A percentile compares a stretch with the other conserved stretches of the same genome.
These are phyloP conservation scores for Leccinum fibrillosum DNA, from an alignment of 768 basidiomycete species.

Conservation along the genomic window DNA sequence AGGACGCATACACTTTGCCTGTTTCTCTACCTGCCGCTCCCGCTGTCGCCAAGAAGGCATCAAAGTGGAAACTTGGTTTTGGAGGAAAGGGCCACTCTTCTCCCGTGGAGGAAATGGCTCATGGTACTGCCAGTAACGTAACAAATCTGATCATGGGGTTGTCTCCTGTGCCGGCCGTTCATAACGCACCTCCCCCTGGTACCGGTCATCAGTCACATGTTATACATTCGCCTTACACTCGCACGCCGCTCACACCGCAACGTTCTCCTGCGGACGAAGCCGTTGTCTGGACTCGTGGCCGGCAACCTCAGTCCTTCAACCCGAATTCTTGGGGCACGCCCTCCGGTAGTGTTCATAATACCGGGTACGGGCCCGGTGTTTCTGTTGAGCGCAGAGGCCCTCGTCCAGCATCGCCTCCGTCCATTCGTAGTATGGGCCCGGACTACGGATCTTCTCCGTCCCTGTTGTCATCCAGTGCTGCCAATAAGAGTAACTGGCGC, in stretches of 20 bases:
- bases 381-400: conserved; percentile 34
- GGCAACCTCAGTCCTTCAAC: conserved; percentile 32
- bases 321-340: conserved; percentile 19
- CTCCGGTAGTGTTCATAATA: conserved; percentile 9
- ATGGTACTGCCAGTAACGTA: conserved; percentile 76
- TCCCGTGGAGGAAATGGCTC: conserved; percentile 35
- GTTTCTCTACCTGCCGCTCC: conserved; percentile 31
- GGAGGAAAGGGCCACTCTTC: conserved; percentile 61
- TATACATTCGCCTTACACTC: conserved; percentile 24
- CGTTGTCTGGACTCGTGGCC: conserved; percentile 49
- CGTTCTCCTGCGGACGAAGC: conserved; percentile 39
- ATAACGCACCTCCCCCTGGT: not conserved
- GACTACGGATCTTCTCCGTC: conserved; percentile 56
- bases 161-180: conserved; percentile 17
- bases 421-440: conserved; percentile 50
- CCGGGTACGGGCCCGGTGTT: conserved; percentile 11
- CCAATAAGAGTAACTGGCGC: conserved; percentile 59
- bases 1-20: conserved; percentile 20
- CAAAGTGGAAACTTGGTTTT: conserved; percentile 49
- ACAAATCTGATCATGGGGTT: conserved; percentile 67
- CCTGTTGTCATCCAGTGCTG: conserved; percentile 44
- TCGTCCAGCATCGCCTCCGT: conserved; percentile 59
- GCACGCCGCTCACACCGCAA: conserved; percentile 30
- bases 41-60: conserved; percentile 65
- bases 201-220: conserved; percentile 12